A percentile compares a stretch with the other conserved stretches of the same genome.
Conservation (phyloP, 306 rosid genomes). For the Echinosophora koreensis region DNA sequence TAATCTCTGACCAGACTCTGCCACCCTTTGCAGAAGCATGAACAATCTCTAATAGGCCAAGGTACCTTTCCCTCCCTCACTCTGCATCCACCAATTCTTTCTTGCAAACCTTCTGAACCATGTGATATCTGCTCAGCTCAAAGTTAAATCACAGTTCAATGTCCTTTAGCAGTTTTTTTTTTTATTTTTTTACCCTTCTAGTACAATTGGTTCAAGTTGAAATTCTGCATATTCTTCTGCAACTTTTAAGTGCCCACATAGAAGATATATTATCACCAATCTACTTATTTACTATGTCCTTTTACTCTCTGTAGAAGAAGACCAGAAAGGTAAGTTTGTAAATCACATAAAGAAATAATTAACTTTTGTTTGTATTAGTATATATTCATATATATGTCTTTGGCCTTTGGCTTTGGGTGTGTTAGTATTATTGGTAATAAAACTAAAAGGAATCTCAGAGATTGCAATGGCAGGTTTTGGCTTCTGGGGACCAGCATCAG, state of each 20-base stretch:
- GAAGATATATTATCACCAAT: conserved; percentile 27
- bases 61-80: conserved; percentile 39
- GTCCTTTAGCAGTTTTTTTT: conserved; percentile 20
- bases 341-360: conserved; percentile 36
- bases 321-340: conserved; percentile 9
- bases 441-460: conserved; percentile 53
- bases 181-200: conserved; percentile 25
- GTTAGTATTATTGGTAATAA: conserved; percentile 47
- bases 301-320: conserved; percentile 25
- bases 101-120: conserved; percentile 36
- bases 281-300: conserved; percentile 36
- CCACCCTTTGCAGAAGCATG: conserved; percentile 62
- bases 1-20: conserved; percentile 58
- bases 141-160: neutral
- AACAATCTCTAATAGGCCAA: conserved; percentile 45
- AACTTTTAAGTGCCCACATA: conserved; percentile 15
- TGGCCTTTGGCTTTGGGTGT: conserved; percentile 48
- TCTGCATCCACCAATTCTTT: neutral
- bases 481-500: conserved; percentile 57
- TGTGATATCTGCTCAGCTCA: conserved; percentile 39
- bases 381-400: conserved; percentile 38
- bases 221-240: conserved; percentile 8
- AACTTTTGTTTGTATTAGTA: conserved; percentile 35
- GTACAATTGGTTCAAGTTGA: conserved; percentile 22
- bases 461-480: conserved; percentile 56